Conservation (phyloP, 1,284 basidiomycete genomes). For the Kalmanozyma brasiliensis region DNA sequence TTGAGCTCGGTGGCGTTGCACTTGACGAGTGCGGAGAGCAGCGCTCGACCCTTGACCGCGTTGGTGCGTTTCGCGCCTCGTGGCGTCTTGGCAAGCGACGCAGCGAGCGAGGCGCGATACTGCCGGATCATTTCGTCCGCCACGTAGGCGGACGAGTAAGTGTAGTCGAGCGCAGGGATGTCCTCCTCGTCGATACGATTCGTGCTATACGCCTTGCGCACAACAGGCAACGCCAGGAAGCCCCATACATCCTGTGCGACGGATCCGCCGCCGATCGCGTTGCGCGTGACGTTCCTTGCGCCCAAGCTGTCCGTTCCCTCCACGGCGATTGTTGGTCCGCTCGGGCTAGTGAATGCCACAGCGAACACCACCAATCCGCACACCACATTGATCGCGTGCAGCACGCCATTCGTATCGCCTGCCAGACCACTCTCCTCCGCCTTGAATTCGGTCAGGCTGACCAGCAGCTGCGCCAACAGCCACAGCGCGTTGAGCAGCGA, state of each 20-base stretch:
- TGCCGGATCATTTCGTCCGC: constrained; percentile 28
- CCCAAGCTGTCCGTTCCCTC: constrained; percentile 1
- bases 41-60: constrained; percentile 9
- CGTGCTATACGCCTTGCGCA: constrained; percentile 6
- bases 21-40: constrained; percentile 16
- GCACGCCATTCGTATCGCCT: constrained; percentile 3
- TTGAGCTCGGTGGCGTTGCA: constrained; percentile 20
- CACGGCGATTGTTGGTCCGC: constrained; percentile 13
- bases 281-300: constrained; percentile 4
- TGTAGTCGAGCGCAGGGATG: constrained; percentile 29
- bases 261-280: constrained; percentile 21
- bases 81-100: constrained; percentile 6
- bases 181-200: constrained; percentile 15
- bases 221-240: constrained; percentile 17
- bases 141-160: constrained; percentile 15
- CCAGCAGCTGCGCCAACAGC: constrained; percentile 20
- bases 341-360: constrained; percentile 13
- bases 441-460: constrained; percentile 18
- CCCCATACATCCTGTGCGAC: constrained; percentile 17
- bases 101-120: constrained; percentile 16
- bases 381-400: constrained; percentile 9
- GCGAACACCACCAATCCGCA: neutral
- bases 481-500: constrained; percentile 10
- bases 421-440: neutral
- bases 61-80: neutral